Conservation (phyloP, 2,329 filamentous ascomycete species). For the Myriosclerotinia duriaeana region DNA sequence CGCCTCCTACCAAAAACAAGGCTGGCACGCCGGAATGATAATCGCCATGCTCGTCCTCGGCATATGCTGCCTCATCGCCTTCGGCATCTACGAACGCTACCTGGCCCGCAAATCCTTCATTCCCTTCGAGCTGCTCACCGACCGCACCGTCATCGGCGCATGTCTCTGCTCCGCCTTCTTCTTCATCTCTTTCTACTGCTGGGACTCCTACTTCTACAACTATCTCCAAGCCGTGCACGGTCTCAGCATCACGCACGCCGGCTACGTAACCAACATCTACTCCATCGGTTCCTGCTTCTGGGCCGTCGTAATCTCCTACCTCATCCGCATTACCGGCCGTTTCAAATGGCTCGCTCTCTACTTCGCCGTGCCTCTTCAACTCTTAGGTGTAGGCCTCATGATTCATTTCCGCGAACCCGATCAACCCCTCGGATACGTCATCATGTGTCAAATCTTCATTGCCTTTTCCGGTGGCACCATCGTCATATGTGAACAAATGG, state of each 20-base stretch:
- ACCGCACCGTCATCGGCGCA: conserved; percentile 51
- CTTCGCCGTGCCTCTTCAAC: conserved; percentile 36
- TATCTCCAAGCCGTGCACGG: conserved; percentile 55
- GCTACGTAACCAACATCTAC: conserved; percentile 53
- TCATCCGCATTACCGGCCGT: conserved; percentile 38
- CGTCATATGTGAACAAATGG: conserved; percentile 59
- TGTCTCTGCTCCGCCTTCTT: conserved; percentile 46
- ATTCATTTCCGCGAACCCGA: conserved; percentile 56
- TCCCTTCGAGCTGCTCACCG: conserved; percentile 51
- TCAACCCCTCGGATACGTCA: conserved; percentile 51
- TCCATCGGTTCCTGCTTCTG: conserved; percentile 52
- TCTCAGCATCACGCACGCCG: conserved; percentile 50
- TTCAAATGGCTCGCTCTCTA: conserved; percentile 35
- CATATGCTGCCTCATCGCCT: conserved; percentile 53
- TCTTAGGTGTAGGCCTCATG: conserved; percentile 57
- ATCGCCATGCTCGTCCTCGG: conserved; percentile 60
- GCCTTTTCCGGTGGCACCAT: conserved; percentile 57
- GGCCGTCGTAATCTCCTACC: conserved; percentile 49
- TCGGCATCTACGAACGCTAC: conserved; percentile 58
- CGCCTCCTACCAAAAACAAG: conserved; percentile 39
- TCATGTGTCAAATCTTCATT: conserved; percentile 61
- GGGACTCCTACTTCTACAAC: conserved; percentile 54
- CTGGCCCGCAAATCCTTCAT: conserved; percentile 58
- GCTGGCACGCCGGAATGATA: conserved; percentile 36
- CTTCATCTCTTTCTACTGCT: conserved; percentile 52